Evolutionary conservation across 345 rosid genomes (phyloP).

Genomic region (Eucalyptus camaldulensis): DNA sequence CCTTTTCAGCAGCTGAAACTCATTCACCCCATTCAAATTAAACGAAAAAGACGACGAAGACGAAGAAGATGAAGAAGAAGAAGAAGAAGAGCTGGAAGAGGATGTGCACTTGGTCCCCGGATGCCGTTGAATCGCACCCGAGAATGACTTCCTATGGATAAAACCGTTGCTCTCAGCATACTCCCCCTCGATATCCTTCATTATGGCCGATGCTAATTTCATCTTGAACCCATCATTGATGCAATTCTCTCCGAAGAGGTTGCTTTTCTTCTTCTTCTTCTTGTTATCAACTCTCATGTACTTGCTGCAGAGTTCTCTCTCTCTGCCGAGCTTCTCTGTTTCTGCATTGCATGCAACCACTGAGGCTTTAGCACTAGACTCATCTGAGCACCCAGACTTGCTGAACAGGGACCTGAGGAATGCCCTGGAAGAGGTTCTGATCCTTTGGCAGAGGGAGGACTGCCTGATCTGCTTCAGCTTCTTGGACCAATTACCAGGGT

Average conservation of each 20-base stretch:
- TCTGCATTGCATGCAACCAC: constrained; percentile 6
- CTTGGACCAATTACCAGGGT: constrained; percentile 11
- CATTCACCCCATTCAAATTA: constrained; percentile 36
- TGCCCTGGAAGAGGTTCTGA: constrained; percentile 56
- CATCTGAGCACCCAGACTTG: constrained; percentile 47
- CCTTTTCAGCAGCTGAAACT: constrained; percentile 47
- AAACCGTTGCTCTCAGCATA: constrained; percentile 2
- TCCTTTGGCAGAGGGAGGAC: constrained; percentile 40
- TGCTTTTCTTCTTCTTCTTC: constrained; percentile 24
- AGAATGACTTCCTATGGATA: constrained; percentile 68
- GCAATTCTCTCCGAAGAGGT: background rate
- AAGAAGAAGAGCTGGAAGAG: constrained; percentile 31
- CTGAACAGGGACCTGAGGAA: constrained; percentile 51
- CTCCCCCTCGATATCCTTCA: constrained; percentile 12
- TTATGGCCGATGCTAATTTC: background rate
- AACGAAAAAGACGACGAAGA: constrained; percentile 58
- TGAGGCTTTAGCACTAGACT: constrained; percentile 17
- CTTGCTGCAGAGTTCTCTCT: background rate
- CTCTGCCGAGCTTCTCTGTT: background rate
- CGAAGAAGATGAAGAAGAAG: constrained; percentile 26
- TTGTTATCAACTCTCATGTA: constrained; percentile 4
- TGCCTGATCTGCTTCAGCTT: constrained; percentile 47
- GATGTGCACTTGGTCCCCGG: constrained; percentile 7
- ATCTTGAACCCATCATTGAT: background rate
- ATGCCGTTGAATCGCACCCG: constrained; percentile 65